Evolutionary conservation across 371 early-diverging fungal species (phyloP).

Genomic region (Conidiobolus incongruus): DNA sequence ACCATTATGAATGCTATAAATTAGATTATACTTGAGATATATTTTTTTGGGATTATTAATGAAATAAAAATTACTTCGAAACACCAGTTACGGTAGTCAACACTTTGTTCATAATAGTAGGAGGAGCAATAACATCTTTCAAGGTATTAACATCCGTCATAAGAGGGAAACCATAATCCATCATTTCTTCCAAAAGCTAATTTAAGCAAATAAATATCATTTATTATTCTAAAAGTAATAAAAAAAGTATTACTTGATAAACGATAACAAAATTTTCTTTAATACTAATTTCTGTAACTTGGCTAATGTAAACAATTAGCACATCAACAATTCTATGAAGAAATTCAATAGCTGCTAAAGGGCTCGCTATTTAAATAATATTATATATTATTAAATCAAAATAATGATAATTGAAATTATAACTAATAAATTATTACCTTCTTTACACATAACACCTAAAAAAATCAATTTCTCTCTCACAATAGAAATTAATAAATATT

Average conservation of each 20-base stretch:
- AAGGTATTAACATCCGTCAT: constrained; percentile 71
- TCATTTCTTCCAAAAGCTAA: constrained; percentile 72
- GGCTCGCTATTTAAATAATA: constrained; percentile 33
- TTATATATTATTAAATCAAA: constrained; percentile 2
- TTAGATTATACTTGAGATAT: too few species aligned
- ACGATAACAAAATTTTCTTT: constrained; percentile 86
- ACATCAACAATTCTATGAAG: constrained; percentile 61
- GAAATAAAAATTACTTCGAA: constrained; percentile 15
- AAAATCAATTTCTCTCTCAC: constrained; percentile 41
- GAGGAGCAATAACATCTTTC: constrained; percentile 67
- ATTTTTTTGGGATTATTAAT: too few species aligned
- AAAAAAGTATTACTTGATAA: constrained; percentile 31
- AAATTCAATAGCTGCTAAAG: constrained; percentile 65
- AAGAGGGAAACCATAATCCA: constrained; percentile 74
- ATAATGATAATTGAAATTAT: neutral
- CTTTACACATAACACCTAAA: constrained; percentile 42
- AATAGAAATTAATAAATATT: constrained; percentile 41
- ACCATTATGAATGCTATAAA: constrained; percentile 4
- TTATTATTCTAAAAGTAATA: neutral
- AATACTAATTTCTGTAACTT: constrained; percentile 51
- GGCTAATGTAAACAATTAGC: constrained; percentile 56
- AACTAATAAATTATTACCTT: constrained; percentile 22
- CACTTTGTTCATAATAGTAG: constrained; percentile 60
- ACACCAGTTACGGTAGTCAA: constrained; percentile 62
- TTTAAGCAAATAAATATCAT: neutral